Evolutionary conservation across 495 filamentous ascomycete species (phyloP).

Genomic region (Penicillium bovifimosum): DNA sequence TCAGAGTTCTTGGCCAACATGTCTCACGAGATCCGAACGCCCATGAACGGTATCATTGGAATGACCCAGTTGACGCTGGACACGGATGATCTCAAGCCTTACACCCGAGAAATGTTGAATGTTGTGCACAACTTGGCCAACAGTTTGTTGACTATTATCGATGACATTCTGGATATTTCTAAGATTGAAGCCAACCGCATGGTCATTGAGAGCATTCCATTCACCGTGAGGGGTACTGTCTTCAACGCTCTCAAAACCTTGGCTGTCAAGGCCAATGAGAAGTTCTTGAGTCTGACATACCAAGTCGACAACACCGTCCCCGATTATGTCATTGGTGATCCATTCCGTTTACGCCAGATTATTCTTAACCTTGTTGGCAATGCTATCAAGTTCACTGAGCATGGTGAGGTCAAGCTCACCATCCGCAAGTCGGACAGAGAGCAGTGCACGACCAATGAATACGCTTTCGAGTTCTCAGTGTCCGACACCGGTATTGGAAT

Average conservation of each 20-base stretch:
- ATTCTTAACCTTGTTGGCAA: slow-evolving; percentile 61
- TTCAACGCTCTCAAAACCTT: slow-evolving; percentile 98
- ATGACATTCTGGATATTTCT: slow-evolving; percentile 97
- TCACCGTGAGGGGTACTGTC: slow-evolving; percentile 89
- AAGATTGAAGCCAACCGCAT: slow-evolving; percentile 99
- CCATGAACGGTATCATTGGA: slow-evolving; percentile 82
- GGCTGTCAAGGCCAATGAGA: slow-evolving; percentile 96
- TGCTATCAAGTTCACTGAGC: slow-evolving; percentile 88
- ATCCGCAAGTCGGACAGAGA: slow-evolving; percentile 70
- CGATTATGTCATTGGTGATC: slow-evolving; percentile 95
- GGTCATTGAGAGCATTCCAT: slow-evolving; percentile 98
- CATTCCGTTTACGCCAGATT: slow-evolving; percentile 93
- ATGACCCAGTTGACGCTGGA: slow-evolving; percentile 98
- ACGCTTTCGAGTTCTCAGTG: slow-evolving; percentile 94
- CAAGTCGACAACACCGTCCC: slow-evolving; percentile 91
- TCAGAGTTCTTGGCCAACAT: slow-evolving; percentile 99
- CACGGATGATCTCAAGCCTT: slow-evolving; percentile 82
- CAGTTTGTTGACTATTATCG: slow-evolving; percentile 95
- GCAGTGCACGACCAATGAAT: slow-evolving; percentile 66
- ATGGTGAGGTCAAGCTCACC: slow-evolving; percentile 91
- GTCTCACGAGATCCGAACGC: slow-evolving; percentile 98
- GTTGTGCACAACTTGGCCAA: slow-evolving; percentile 98
- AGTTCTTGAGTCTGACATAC: slow-evolving; percentile 89
- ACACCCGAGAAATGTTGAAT: slow-evolving; percentile 97
- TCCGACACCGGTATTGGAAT: slow-evolving; percentile 98